Percentiles rank a stretch among this genome's conserved stretches.
phyloP scores from a whole-genome alignment of 495 filamentous ascomycete genomes.

The Glarea lozoyensis region DNA sequence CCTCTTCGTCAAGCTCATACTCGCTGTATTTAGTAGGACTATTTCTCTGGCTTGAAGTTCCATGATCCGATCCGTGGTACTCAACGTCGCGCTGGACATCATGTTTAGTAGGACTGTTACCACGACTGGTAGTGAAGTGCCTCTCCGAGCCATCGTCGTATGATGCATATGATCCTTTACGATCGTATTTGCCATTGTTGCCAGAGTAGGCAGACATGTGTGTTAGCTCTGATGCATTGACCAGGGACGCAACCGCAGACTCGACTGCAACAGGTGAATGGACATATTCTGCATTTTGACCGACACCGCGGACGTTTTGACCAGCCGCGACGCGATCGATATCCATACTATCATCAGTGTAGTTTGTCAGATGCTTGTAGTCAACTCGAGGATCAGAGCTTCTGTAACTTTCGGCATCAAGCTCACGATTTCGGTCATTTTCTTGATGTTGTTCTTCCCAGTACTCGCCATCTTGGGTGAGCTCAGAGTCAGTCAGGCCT shows the following conservation, averaged over 20 bases:
- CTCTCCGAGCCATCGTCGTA: constrained; percentile 30
- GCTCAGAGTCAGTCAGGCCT: constrained; percentile 25
- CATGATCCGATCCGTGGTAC: constrained; percentile 22
- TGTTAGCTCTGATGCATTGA: constrained; percentile 68
- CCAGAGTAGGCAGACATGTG: constrained; percentile 29
- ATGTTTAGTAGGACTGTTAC: constrained; percentile 18
- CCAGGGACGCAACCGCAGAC: constrained; percentile 79
- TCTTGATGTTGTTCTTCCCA: constrained; percentile 45
- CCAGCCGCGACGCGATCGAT: constrained; percentile 53
- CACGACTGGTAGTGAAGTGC: constrained; percentile 21
- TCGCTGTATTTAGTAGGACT: constrained; percentile 23
- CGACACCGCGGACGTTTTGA: constrained; percentile 58
- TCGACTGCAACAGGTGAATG: constrained; percentile 65
- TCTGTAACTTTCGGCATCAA: constrained; percentile 34
- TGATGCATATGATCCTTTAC: constrained; percentile 28
- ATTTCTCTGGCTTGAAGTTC: constrained; percentile 11
- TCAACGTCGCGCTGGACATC: constrained; percentile 5
- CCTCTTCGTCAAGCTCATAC: constrained; percentile 46
- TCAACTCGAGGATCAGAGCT: constrained; percentile 32
- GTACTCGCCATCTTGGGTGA: constrained; percentile 29
- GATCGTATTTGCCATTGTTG: constrained; percentile 15
- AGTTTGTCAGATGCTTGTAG: constrained; percentile 47
- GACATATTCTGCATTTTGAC: constrained; percentile 66
- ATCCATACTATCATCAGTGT: constrained; percentile 61
- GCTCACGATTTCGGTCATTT: constrained; percentile 42